Evolutionary conservation across 1,139 yeast species (phyloP).

Genomic region (Kodamaea anthophila): DNA sequence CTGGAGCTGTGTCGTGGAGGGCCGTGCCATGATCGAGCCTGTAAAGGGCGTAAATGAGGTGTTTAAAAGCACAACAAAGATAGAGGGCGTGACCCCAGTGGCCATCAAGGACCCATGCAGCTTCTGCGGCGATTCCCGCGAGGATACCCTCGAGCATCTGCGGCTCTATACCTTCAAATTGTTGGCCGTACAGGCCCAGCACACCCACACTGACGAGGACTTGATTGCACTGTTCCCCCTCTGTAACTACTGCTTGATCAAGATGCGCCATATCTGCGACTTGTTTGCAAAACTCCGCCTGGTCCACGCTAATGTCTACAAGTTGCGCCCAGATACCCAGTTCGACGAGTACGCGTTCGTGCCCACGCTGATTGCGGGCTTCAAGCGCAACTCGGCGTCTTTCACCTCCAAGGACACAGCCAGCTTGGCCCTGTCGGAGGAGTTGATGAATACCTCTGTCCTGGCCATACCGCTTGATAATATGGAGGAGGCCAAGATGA

Average conservation of each 20-base stretch:
- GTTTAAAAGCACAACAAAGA: slow-evolving; percentile 26
- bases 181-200: slow-evolving; percentile 12
- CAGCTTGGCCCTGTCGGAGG: slow-evolving; percentile 6
- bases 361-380: slow-evolving; percentile 11
- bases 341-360: slow-evolving; percentile 19
- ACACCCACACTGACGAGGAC: slow-evolving; percentile 18
- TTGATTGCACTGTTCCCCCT: slow-evolving; percentile 54
- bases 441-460: slow-evolving; percentile 9
- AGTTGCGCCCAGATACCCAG: slow-evolving; percentile 21
- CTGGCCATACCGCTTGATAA: slow-evolving; percentile 11
- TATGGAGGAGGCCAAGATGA: slow-evolving; percentile 16
- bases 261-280: slow-evolving; percentile 75
- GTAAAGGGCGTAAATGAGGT: slow-evolving; percentile 77
- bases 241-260: slow-evolving; percentile 76
- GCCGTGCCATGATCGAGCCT: slow-evolving; percentile 80
- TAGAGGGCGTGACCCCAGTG: slow-evolving; percentile 41
- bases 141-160: slow-evolving; percentile 67
- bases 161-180: slow-evolving; percentile 64
- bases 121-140: slow-evolving; percentile 72
- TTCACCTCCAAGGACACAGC: slow-evolving; percentile 5
- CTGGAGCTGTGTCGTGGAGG: slow-evolving; percentile 67
- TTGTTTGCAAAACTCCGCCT: slow-evolving; percentile 68
- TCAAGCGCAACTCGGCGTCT: slow-evolving; percentile 15
- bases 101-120: slow-evolving; percentile 74
- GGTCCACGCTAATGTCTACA: slow-evolving; percentile 46